These are phyloP conservation scores for Ensete ventricosum DNA, from an alignment of 176 grass and related monocot species.

Conservation along the genomic window DNA sequence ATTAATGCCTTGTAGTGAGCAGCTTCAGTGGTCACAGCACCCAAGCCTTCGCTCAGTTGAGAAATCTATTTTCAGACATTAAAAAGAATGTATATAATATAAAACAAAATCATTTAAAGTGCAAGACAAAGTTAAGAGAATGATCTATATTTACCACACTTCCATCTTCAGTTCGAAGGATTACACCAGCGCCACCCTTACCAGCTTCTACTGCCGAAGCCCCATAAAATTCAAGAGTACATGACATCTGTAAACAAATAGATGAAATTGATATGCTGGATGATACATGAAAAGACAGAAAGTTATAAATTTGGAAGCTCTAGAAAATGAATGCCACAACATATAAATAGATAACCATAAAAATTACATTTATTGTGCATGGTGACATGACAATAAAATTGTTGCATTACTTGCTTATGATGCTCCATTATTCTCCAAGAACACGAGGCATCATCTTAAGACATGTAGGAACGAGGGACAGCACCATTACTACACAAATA, in stretches of 20 bases:
- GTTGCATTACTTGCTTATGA: too few species aligned
- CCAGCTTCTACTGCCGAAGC: neutral
- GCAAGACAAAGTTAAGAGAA: neutral
- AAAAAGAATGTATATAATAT: neutral
- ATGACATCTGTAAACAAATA: neutral
- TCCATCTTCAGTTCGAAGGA: constrained; percentile 4
- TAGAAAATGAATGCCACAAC: neutral
- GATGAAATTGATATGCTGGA: neutral
- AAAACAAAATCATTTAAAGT: neutral
- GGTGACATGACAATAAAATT: too few species aligned
- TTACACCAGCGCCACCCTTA: constrained; percentile 3
- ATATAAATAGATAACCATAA: too few species aligned
- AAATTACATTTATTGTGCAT: too few species aligned
- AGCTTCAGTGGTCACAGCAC: constrained; percentile 42
- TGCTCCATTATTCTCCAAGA: too few species aligned
- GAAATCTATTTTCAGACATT: constrained; percentile 42
- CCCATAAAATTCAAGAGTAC: constrained; percentile 7
- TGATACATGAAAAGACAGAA: neutral
- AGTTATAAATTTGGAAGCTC: neutral
- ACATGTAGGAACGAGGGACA: too few species aligned
- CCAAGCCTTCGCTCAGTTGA: constrained; percentile 74
- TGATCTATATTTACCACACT: neutral
- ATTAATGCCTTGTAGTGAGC: constrained; percentile 81
- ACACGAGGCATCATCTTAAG: too few species aligned
- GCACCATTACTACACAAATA: too few species aligned